Conservation (phyloP, 805 yeast species). For the Suhomyces pyralidae region DNA sequence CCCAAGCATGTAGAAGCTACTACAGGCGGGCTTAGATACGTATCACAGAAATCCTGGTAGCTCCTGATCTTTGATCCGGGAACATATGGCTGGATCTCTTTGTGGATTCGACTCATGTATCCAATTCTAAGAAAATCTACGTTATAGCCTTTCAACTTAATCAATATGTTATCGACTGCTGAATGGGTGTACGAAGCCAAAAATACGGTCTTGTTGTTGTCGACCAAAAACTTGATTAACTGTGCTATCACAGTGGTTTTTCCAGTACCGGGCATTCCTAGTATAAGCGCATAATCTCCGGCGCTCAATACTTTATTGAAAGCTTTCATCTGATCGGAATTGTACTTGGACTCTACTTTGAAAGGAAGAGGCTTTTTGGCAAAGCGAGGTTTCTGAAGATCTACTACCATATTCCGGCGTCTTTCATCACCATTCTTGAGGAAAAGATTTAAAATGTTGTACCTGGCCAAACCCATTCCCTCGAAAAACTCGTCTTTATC, state of each 20-base stretch:
- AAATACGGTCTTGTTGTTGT: conserved; percentile 62
- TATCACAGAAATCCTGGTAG: conserved; percentile 44
- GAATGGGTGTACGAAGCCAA: conserved; percentile 90
- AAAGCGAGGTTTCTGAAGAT: conserved; percentile 47
- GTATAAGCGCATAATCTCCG: conserved; percentile 71
- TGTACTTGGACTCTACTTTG: conserved; percentile 37
- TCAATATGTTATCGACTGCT: conserved; percentile 88
- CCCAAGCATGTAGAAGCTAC: conserved; percentile 91
- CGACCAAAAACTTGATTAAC: conserved; percentile 59
- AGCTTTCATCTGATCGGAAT: conserved; percentile 70
- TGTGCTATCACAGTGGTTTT: conserved; percentile 87
- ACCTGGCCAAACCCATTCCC: conserved; percentile 74
- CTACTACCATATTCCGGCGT: conserved; percentile 52
- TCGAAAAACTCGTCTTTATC: conserved; percentile 78
- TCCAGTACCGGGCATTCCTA: conserved; percentile 99
- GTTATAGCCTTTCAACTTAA: conserved; percentile 52
- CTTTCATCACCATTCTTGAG: conserved; percentile 45
- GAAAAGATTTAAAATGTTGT: conserved; percentile 69
- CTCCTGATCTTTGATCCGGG: conserved; percentile 39
- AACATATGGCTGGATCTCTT: conserved; percentile 51
- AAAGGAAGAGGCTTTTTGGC: conserved; percentile 19
- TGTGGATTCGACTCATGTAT: conserved; percentile 54
- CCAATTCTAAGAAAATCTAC: conserved; percentile 67
- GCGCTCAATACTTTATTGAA: conserved; percentile 61
- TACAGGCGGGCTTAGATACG: conserved; percentile 57